phyloP scores from a whole-genome alignment of 2,329 filamentous ascomycete genomes.

The Fusarium pilosicola region DNA sequence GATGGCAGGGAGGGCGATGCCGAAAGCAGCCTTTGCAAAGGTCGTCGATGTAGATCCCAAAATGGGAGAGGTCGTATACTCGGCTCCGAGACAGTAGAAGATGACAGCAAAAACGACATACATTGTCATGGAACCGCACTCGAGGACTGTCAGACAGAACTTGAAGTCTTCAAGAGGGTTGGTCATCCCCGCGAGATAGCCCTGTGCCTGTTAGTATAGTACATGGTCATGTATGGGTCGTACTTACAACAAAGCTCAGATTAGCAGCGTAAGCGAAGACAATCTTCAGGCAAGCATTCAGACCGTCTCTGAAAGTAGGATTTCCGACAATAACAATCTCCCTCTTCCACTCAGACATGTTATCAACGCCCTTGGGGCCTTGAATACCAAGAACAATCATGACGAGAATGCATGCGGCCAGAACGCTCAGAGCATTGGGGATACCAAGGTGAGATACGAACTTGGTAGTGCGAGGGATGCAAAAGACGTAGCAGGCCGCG shows the following conservation, averaged over 20 bases:
- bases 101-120: constrained; percentile 39
- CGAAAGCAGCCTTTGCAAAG: constrained; percentile 40
- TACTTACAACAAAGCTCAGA: constrained; percentile 37
- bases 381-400: constrained; percentile 32
- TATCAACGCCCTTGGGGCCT: neutral
- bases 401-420: constrained; percentile 28
- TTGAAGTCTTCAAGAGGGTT: constrained; percentile 38
- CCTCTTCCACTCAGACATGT: constrained; percentile 29
- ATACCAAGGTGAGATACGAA: constrained; percentile 25
- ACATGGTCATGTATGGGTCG: rapidly evolving
- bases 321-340: constrained; percentile 36
- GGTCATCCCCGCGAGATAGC: constrained; percentile 41
- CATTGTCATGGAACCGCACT: constrained; percentile 33
- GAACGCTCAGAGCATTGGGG: constrained; percentile 30
- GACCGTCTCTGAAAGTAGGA: constrained; percentile 36
- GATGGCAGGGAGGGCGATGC: constrained; percentile 36
- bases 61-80: constrained; percentile 36
- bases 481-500: constrained; percentile 20
- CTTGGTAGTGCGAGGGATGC: constrained; percentile 27
- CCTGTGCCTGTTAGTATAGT: neutral
- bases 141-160: constrained; percentile 31
- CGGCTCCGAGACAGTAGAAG: constrained; percentile 40
- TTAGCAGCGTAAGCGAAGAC: constrained; percentile 43
- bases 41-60: constrained; percentile 33
- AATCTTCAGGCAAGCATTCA: constrained; percentile 40